Evolutionary conservation across 2,329 filamentous ascomycete species (phyloP), one percentile per base, ranked within the genome.

Genomic region (Trichoderma sp.): DNA sequence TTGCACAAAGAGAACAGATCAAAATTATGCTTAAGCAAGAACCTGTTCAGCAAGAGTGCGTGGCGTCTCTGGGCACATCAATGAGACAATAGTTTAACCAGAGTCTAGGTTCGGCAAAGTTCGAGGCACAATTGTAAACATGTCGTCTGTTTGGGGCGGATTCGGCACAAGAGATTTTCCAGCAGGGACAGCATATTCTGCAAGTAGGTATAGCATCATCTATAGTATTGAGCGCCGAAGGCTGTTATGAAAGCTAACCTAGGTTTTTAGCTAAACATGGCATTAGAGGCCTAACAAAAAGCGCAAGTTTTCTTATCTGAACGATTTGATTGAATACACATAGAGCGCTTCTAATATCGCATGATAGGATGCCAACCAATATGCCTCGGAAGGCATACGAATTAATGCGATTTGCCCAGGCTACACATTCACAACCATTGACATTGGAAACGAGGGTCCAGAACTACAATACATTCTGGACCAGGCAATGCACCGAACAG

Each of bases 351-450:
- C 15, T 20, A 12, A 59, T n/a, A 39, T 62, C 6, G 3, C 12
- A 23, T 28, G 26, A 58, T 9, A 67, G 64, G 64, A 67, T 67
- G 50, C 64, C 9, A 67, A 67, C 32, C 23, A 55, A 67, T 58
- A 67, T 13, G 64, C 64, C 9, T n/a, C 28, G 12, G 30, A 57
- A 36, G 4, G n/a, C 34, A 67, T 67, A 57, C 64, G 50, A 15
- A 43, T 67, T 2, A 58, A 67, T 20, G 50, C 64, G 1, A 43
- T 67, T 20, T 67, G 50, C 20, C 50, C 32, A 1, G 23, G 64
- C 8, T 13, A 28, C 11, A 57, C 43, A 2, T 26, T 43, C 28
- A 57, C 32, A 6, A 32, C 47, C 17, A 57, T 58, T 36, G 34
- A 36, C n/a, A 28, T 57, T 3, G 50, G 15, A 28, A n/a, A 23